Evolutionary conservation across 2,329 filamentous ascomycete genomes (phyloP), one percentile per base, ranked within the genome.

Genomic region (Helotiales sp.): DNA sequence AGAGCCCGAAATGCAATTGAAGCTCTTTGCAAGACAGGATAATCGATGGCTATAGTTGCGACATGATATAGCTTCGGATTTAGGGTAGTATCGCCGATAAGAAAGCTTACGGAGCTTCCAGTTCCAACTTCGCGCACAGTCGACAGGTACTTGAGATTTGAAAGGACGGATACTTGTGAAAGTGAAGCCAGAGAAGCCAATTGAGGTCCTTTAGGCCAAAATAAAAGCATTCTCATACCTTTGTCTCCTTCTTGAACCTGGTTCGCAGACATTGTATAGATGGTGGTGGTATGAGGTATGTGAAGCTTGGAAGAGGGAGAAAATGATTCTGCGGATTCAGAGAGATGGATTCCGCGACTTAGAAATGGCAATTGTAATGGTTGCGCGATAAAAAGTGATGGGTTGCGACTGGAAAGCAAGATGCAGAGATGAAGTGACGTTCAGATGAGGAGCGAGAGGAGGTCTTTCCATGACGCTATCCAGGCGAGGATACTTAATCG

Each of bases 171-270:
- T 6, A 57, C 20, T 24, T 57, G 54, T 17, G 32, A 26, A 11
- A 28, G 2, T 17, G 32, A 47, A 6, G 5, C 13, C 26, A 13
- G 17, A 49, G 32, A 61, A 20, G 22, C 22, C 49, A 63, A 63
- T 63, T 63, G 59, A 54, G 15, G n/a, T 11, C 11, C 15, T 32
- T 30, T n/a, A 22, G 37, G 11, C 32, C 13, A 11, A 30, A 49
- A 61, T 10, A 26, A 59, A 64, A 64, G 13, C 57, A 34, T 57
- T 43, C 60, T 59, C 79, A 67, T 79, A 83, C 82, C 82, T 79
- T 83, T 79, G 72, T 84, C 82, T 69, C 83, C 84, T 75, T 84
- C 80, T 76, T 85, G 80, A 72, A 83, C 77, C 66, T 81, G 77
- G 65, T 82, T 79, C 73, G 79, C 79, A 66, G 82, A 76, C 83